phyloP scores from a whole-genome alignment of 2,329 filamentous ascomycete genomes.

The Penicillium digitatum region DNA sequence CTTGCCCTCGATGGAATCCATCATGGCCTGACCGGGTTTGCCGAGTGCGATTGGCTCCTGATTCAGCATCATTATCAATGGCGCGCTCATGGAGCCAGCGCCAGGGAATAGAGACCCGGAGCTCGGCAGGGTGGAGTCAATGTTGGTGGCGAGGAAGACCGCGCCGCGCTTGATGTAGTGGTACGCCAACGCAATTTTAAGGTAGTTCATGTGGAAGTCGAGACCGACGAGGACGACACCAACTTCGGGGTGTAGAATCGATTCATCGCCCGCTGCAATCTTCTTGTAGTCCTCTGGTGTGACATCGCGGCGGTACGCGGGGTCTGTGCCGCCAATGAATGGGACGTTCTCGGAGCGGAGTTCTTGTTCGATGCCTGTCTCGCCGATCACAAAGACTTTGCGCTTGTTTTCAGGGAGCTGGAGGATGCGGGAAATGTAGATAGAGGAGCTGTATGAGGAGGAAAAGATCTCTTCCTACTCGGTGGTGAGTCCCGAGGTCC shows the following conservation, averaged over 20 bases:
- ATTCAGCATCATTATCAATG: conserved; percentile 67
- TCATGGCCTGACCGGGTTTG: conserved; percentile 98
- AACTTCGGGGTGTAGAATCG: conserved; percentile 77
- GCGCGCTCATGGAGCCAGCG: conserved; percentile 76
- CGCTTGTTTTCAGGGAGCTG: conserved; percentile 71
- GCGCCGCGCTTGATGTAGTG: conserved; percentile 81
- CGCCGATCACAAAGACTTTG: conserved; percentile 92
- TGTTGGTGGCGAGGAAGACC: conserved; percentile 86
- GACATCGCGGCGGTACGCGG: conserved; percentile 70
- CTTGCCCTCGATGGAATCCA: conserved; percentile 97
- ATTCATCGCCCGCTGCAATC: conserved; percentile 67
- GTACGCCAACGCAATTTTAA: conserved; percentile 79
- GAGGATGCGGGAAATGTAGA: conserved; percentile 94
- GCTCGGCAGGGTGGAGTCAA: conserved; percentile 82
- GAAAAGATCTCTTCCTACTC: conserved; percentile 84
- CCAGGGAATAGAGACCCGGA: conserved; percentile 83
- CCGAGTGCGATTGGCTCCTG: conserved; percentile 73
- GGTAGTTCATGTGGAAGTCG: conserved; percentile 92
- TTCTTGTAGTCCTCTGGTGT: conserved; percentile 72
- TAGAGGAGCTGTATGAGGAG: conserved; percentile 87
- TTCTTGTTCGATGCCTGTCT: conserved; percentile 86
- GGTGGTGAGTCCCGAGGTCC: background rate
- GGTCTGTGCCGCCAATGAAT: conserved; percentile 84
- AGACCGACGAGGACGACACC: conserved; percentile 84
- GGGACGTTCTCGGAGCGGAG: conserved; percentile 72